Evolutionary conservation across 1,139 yeast species (phyloP).

Genomic region (Lodderomyces theae): DNA sequence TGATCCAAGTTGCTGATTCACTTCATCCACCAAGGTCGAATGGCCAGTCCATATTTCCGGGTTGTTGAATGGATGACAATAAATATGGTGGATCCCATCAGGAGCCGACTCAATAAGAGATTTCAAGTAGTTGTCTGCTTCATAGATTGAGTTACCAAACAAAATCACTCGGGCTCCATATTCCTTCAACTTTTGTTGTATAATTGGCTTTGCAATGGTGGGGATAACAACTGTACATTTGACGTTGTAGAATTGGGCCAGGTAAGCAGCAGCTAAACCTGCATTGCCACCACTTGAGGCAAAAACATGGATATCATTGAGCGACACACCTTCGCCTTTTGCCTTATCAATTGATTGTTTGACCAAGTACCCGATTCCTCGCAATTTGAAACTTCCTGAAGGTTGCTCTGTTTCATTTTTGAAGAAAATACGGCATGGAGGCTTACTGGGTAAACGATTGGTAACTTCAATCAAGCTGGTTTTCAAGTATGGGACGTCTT

Average conservation of each 20-base stretch:
- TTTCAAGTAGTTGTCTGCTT: constrained; percentile 56
- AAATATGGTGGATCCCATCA: constrained; percentile 39
- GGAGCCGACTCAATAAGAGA: constrained; percentile 32
- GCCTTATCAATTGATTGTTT: constrained; percentile 22
- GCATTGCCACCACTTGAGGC: constrained; percentile 80
- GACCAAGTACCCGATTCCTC: constrained; percentile 60
- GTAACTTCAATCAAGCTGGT: constrained; percentile 45
- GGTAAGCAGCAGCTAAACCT: constrained; percentile 71
- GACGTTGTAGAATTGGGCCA: constrained; percentile 44
- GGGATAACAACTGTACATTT: constrained; percentile 71
- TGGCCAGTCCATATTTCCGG: constrained; percentile 70
- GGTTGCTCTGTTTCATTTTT: constrained; percentile 71
- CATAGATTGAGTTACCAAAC: constrained; percentile 60
- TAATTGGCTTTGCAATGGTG: constrained; percentile 33
- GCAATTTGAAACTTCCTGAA: constrained; percentile 66
- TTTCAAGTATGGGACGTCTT: constrained; percentile 31
- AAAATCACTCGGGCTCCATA: constrained; percentile 56
- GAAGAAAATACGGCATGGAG: constrained; percentile 50
- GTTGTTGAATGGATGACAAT: constrained; percentile 71
- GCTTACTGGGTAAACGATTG: constrained; percentile 24
- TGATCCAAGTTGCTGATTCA: constrained; percentile 38
- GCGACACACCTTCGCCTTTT: constrained; percentile 14
- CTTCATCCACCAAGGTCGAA: constrained; percentile 56
- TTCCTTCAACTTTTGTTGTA: constrained; percentile 29
- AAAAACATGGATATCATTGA: constrained; percentile 44